Conservation (phyloP, 139 green algal species). For the Chlorella sp. region DNA sequence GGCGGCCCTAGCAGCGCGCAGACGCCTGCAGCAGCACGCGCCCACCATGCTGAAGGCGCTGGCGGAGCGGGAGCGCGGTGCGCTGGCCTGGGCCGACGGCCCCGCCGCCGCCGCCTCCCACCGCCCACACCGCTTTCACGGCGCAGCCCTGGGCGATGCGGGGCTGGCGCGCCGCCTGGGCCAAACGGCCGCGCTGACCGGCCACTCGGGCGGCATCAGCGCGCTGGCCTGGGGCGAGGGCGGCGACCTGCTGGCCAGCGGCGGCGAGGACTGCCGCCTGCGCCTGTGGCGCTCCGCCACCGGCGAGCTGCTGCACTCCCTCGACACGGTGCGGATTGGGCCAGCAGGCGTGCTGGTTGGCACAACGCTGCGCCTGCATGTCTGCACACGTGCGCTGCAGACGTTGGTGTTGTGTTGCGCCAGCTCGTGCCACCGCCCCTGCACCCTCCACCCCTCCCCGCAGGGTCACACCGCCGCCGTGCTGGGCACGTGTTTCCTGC, state of each 20-base stretch:
- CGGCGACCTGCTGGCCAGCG: constrained; percentile 21
- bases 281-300: constrained; percentile 13
- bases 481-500: constrained; percentile 27
- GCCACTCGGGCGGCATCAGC: constrained; percentile 7
- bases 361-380: neutral
- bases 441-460: neutral
- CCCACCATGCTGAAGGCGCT: neutral
- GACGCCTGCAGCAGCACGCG: too few relatives aligned
- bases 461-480: constrained; percentile 46
- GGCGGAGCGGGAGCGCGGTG: constrained; percentile 5
- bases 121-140: constrained; percentile 6
- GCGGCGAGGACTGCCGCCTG: constrained; percentile 37
- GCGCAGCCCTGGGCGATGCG: constrained; percentile 7
- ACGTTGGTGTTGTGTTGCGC: too few relatives aligned
- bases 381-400: neutral
- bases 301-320: constrained; percentile 13
- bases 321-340: constrained; percentile 18
- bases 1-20: too few relatives aligned
- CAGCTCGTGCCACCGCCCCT: neutral
- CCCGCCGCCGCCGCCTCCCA: constrained; percentile 19
- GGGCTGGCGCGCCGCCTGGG: neutral
- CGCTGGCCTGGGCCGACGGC: neutral
- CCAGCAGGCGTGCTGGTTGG: neutral
- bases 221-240: constrained; percentile 16
- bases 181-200: neutral